phyloP scores from a whole-genome alignment of 1,284 basidiomycete genomes.

The Tetrapyrgos nigripes region DNA sequence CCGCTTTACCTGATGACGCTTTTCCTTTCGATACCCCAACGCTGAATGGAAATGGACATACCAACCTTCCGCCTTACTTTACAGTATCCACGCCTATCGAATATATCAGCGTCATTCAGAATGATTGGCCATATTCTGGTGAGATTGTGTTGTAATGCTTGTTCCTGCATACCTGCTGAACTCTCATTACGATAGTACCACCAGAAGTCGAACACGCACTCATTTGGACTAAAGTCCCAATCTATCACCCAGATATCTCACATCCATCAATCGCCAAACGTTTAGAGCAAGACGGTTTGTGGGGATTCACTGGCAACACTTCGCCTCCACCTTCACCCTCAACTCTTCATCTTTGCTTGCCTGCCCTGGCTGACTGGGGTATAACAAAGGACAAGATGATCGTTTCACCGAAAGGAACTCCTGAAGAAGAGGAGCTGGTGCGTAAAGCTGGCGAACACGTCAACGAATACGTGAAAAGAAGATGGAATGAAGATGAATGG shows the following conservation, averaged over 20 bases:
- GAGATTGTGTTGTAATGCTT: constrained; percentile 18
- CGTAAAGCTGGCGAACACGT: constrained; percentile 61
- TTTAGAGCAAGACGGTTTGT: constrained; percentile 73
- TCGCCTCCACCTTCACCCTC: constrained; percentile 70
- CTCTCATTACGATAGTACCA: constrained; percentile 56
- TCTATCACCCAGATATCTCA: constrained; percentile 63
- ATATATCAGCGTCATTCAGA: constrained; percentile 74
- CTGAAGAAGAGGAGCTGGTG: constrained; percentile 60
- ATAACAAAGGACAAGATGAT: constrained; percentile 65
- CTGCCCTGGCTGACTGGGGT: constrained; percentile 71
- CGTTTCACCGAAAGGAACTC: constrained; percentile 51
- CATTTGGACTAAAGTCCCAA: constrained; percentile 76
- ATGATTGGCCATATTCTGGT: constrained; percentile 89
- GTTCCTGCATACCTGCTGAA: neutral
- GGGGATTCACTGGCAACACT: constrained; percentile 74
- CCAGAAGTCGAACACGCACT: constrained; percentile 75
- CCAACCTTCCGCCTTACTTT: constrained; percentile 60
- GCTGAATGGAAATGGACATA: constrained; percentile 24
- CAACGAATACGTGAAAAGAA: constrained; percentile 60
- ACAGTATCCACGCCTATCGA: constrained; percentile 62
- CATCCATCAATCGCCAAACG: constrained; percentile 52
- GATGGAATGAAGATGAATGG: constrained; percentile 74
- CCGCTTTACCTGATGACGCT: constrained; percentile 41
- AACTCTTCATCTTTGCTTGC: constrained; percentile 59
- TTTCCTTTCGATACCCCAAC: neutral